phyloP scores from a whole-genome alignment of 2,329 filamentous ascomycete genomes.

The Didymella sp. region DNA sequence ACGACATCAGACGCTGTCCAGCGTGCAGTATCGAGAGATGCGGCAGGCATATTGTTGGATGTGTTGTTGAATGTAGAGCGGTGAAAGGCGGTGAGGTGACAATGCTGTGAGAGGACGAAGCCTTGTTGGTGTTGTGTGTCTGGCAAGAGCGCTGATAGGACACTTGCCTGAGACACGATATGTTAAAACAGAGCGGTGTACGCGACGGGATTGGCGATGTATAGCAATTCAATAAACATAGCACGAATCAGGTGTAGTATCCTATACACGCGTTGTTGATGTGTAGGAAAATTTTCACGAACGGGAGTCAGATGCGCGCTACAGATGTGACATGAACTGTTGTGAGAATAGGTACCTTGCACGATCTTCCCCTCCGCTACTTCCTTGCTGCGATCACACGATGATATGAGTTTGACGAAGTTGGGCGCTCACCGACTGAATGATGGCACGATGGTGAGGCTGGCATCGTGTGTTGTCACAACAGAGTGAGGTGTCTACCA shows the following conservation, averaged over 20 bases:
- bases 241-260: conserved; percentile 15
- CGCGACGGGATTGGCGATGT: conserved; percentile 29
- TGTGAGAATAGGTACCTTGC: conserved; percentile 9
- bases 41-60: conserved; percentile 37
- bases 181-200: conserved; percentile 41
- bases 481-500: conserved; percentile 9
- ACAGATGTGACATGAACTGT: conserved; percentile 17
- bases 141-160: conserved; percentile 39
- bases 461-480: conserved; percentile 18
- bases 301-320: conserved; percentile 22
- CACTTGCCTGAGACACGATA: conserved; percentile 28
- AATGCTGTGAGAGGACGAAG: conserved; percentile 32
- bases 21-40: conserved; percentile 37
- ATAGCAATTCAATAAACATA: conserved; percentile 19
- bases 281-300: conserved; percentile 31
- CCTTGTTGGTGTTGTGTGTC: conserved; percentile 30
- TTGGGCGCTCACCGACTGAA: conserved; percentile 17
- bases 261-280: conserved; percentile 23
- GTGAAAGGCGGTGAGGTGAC: conserved; percentile 45
- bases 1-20: conserved; percentile 55
- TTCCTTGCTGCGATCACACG: conserved; percentile 23
- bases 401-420: conserved; percentile 12
- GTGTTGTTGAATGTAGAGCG: conserved; percentile 28
- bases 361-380: conserved; percentile 1
- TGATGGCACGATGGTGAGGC: conserved; percentile 12